Base-by-base conservation (phyloP, 768 basidiomycete genomes). In the Kwoniella shandongensis region DNA sequence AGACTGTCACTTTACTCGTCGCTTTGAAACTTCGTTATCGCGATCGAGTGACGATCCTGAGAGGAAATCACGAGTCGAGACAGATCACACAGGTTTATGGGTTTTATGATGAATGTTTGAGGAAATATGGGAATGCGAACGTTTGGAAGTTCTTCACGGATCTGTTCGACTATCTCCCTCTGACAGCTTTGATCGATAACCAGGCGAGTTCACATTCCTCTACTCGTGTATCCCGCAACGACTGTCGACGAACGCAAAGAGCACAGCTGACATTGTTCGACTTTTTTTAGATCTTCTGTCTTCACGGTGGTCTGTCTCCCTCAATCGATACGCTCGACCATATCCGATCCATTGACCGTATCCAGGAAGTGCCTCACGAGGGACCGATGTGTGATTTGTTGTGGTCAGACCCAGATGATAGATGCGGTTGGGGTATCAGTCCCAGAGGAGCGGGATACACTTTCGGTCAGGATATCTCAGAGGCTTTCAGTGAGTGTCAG, bases 51-150 rank as follows among this genome's bases (percentile, higher is more conserved):
- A 98, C 96, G 57, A 94, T 99, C 75, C 82, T 99, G 39, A 87
- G 96, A 62, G 96, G 96, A 39, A 98, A 99, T 78, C 96, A 99
- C 82, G 96, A 99, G 79, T 91, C 89, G 66, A 85, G 96, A 72
- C 96, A 99, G 82, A 99, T 99, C 82, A 99, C 96, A 25, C 96
- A 99, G 78, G 96, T 99, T 18, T 99, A 99, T 72, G 96, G 96
- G 40, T 99, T 99, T 75, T 99, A 99, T 78, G 96, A 99, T 81
- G 96, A 99, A 78, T 99, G 96, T 76, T 82, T 97, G 76, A 86
- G 96, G 78, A 99, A 99, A 82, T 99, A 99, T 79, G 96, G 96
- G 50, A 98, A 97, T 80, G 93, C 94, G 73, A 98, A 97, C 74
- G 94, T 99, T 30, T 99, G 96, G 96, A 87, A 94, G 72, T 94